Base-by-base conservation (phyloP, 345 rosid species). In the Salix suchowensis region DNA sequence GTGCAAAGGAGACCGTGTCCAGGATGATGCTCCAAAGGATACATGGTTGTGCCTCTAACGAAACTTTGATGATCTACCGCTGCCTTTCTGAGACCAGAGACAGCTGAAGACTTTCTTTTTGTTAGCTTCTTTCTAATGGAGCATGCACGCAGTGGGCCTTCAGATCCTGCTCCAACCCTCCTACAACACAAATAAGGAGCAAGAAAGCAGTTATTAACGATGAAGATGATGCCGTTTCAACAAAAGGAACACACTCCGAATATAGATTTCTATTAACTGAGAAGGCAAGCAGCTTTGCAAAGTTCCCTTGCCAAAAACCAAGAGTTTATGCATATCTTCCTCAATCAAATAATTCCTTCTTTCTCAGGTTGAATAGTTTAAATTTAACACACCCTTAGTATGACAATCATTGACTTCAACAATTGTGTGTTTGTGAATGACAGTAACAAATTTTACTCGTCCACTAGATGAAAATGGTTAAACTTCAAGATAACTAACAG, bases 81-180 rank as follows among this genome's bases (percentile, higher is more conserved):
- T 1, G 88, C 82, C 81, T 88, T 86, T 80, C 89, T 80, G 21
- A 85, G 85, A 21, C 76, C 75, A 55, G 88, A 77, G 80, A 77
- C 64, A 11, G 72, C 28, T 7, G 58, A 60, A 70, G 68, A 76
- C 83, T 82, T 85, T 76, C 84, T 81, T 79, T 81, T 81, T 70
- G 76, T 77, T 75, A 78, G 85, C 75, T 80, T 85, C 85, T 86
- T 91, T 75, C 76, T 77, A 50, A 88, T 80, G 1, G 88, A 83
- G 81, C 96, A 92, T 44, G 90, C 81, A 44, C 78, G 74, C 36
- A 88, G 79, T 24, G 94, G 92, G 42, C 86, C 89, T 70, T 9
- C 76, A 60, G 88, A 89, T 74, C 91, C 92, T 21, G 93, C 90
- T 81, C 93, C 94, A 77, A 90, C 92, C 89, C 90, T 86, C 90